phyloP scores from a whole-genome alignment of 192 early-diverging fungal genomes.

The Backusella morwellensis region DNA sequence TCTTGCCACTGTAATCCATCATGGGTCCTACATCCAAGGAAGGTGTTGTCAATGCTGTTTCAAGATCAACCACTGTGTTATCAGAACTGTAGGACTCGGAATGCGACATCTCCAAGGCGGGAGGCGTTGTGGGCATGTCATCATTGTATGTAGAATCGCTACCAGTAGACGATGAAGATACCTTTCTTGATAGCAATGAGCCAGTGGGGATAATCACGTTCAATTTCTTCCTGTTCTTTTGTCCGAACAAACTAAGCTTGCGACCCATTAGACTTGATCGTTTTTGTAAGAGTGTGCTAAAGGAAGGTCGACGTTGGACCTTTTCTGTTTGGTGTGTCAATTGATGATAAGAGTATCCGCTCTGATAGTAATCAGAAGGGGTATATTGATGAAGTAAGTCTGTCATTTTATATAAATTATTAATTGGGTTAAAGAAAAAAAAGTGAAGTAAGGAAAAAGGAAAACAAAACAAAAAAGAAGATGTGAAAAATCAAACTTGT shows the following conservation, averaged over 20 bases:
- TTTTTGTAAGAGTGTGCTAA: slow-evolving; percentile 4
- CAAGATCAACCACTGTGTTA: background rate
- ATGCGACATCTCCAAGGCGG: background rate
- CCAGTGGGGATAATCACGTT: background rate
- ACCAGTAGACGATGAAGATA: background rate
- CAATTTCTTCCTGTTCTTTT: background rate
- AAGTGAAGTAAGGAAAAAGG: background rate
- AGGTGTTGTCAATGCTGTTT: background rate
- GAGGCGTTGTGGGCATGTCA: background rate
- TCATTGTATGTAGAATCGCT: background rate
- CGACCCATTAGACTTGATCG: slow-evolving; percentile 11
- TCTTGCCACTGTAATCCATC: slow-evolving; percentile 12
- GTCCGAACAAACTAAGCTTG: background rate
- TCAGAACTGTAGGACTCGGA: background rate
- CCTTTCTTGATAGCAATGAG: background rate
- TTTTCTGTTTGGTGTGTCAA: background rate
- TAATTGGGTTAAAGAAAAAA: background rate
- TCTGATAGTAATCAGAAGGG: background rate
- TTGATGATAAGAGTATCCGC: background rate
- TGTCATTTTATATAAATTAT: slow-evolving; percentile 10
- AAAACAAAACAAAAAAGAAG: background rate
- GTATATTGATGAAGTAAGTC: background rate
- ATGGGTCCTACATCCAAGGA: background rate
- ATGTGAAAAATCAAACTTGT: background rate
- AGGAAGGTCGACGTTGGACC: background rate